Evolutionary conservation across 208 protist genomes (phyloP).

Genomic region (Leishmania tarentolae): DNA sequence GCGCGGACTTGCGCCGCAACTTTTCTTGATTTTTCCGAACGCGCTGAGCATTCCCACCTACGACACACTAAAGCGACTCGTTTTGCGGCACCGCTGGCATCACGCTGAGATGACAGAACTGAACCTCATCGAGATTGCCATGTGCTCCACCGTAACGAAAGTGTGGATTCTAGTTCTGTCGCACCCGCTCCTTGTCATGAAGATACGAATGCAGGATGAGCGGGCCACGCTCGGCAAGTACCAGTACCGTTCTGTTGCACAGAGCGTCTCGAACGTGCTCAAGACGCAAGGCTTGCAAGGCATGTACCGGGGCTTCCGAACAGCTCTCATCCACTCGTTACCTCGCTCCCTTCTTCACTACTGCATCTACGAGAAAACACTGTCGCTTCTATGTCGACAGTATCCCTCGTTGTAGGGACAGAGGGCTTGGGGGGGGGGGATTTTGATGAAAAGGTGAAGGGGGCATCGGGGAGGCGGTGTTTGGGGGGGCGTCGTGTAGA

Average conservation of each 20-base stretch:
- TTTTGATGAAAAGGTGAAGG: neutral
- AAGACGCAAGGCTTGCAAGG: slow-evolving; percentile 62
- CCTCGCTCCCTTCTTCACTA: slow-evolving; percentile 79
- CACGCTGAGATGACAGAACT: slow-evolving; percentile 40
- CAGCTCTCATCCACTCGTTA: slow-evolving; percentile 72
- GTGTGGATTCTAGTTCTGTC: slow-evolving; percentile 62
- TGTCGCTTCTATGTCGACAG: slow-evolving; percentile 38
- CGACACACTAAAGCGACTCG: slow-evolving; percentile 67
- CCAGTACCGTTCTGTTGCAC: slow-evolving; percentile 58
- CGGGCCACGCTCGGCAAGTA: slow-evolving; percentile 48
- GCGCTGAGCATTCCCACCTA: slow-evolving; percentile 79
- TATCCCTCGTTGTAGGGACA: slow-evolving; percentile 5
- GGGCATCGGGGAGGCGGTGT: neutral
- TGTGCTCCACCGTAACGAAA: slow-evolving; percentile 79
- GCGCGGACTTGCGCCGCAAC: slow-evolving; percentile 72
- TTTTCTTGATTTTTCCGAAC: slow-evolving; percentile 82
- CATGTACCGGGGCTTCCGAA: slow-evolving; percentile 74
- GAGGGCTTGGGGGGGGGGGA: neutral
- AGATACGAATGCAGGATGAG: slow-evolving; percentile 85
- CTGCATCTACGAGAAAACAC: slow-evolving; percentile 77
- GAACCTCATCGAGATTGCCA: slow-evolving; percentile 62
- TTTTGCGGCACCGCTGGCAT: slow-evolving; percentile 43
- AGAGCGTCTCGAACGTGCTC: slow-evolving; percentile 58
- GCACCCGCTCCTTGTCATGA: slow-evolving; percentile 78
- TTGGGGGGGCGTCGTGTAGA: neutral